phyloP scores from a whole-genome alignment of 1,139 yeast species.

The Arxiozyma slooffiae region DNA sequence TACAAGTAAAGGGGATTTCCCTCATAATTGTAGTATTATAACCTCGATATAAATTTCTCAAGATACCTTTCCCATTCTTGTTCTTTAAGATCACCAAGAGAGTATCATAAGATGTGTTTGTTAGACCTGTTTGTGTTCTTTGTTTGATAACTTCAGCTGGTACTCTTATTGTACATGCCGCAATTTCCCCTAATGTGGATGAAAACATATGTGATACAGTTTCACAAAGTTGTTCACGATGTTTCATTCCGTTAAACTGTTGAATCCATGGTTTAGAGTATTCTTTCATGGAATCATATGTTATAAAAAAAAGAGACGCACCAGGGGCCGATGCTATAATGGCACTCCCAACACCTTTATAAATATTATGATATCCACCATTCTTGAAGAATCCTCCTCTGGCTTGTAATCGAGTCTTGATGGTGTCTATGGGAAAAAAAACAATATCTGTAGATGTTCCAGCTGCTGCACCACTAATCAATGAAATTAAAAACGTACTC shows the following conservation, averaged over 20 bases:
- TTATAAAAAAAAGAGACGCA: constrained; percentile 80
- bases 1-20: constrained; percentile 90
- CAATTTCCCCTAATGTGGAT: constrained; percentile 82
- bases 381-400: constrained; percentile 85
- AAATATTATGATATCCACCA: constrained; percentile 89
- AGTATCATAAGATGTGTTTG: constrained; percentile 53
- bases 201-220: constrained; percentile 65
- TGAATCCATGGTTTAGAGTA: constrained; percentile 41
- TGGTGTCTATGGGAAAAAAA: constrained; percentile 91
- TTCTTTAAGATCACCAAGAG: constrained; percentile 51
- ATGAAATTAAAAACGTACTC: constrained; percentile 20
- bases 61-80: constrained; percentile 63
- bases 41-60: constrained; percentile 79
- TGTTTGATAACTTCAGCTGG: constrained; percentile 97
- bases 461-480: constrained; percentile 81
- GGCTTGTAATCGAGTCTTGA: constrained; percentile 90
- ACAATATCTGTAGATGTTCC: constrained; percentile 92
- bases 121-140: constrained; percentile 66
- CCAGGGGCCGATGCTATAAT: constrained; percentile 92
- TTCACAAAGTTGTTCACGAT: constrained; percentile 31
- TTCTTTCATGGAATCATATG: constrained; percentile 70
- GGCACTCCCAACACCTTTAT: constrained; percentile 86
- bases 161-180: constrained; percentile 88
- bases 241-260: constrained; percentile 3
- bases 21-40: constrained; percentile 87